Percentiles rank a stretch among this genome's conserved stretches.
Conservation (phyloP, 1,284 basidiomycete species). For the Butyriboletus appendiculatus region DNA sequence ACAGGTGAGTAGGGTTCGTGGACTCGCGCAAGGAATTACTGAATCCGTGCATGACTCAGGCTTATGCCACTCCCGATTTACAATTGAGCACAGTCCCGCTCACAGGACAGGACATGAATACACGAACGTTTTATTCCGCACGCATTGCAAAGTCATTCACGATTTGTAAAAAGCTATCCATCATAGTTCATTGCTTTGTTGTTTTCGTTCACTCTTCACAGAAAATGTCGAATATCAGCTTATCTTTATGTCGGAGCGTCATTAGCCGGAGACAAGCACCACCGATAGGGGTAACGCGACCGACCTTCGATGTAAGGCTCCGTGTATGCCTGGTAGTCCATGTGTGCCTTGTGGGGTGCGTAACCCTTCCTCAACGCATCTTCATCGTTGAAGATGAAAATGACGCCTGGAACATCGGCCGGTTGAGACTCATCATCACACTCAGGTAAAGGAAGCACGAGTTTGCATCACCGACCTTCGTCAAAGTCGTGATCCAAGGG, state of each 20-base stretch:
- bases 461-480: conserved; percentile 17
- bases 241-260: conserved; percentile 15
- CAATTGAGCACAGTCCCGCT: conserved; percentile 33
- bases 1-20: conserved; percentile 51
- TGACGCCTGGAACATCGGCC: conserved; percentile 7
- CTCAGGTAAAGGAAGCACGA: not conserved
- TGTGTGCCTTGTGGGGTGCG: conserved; percentile 20
- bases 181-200: not conserved
- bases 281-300: not conserved
- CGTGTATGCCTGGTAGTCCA: conserved; percentile 3
- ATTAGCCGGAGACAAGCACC: not conserved
- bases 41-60: conserved; percentile 22
- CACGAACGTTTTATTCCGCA: not conserved
- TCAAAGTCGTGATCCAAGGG: conserved; percentile 25
- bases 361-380: conserved; percentile 16
- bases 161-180: conserved; percentile 1
- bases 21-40: conserved; percentile 1
- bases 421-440: not conserved
- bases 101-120: not conserved
- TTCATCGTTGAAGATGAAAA: conserved; percentile 26
- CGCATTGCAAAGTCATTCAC: conserved; percentile 3
- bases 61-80: conserved; percentile 60
- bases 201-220: conserved; percentile 7
- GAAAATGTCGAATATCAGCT: conserved; percentile 28
- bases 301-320: conserved; percentile 25